These are phyloP conservation scores for Sporothrix variecibatus DNA, from an alignment of 2,329 filamentous ascomycete species.

Conservation along the genomic window DNA sequence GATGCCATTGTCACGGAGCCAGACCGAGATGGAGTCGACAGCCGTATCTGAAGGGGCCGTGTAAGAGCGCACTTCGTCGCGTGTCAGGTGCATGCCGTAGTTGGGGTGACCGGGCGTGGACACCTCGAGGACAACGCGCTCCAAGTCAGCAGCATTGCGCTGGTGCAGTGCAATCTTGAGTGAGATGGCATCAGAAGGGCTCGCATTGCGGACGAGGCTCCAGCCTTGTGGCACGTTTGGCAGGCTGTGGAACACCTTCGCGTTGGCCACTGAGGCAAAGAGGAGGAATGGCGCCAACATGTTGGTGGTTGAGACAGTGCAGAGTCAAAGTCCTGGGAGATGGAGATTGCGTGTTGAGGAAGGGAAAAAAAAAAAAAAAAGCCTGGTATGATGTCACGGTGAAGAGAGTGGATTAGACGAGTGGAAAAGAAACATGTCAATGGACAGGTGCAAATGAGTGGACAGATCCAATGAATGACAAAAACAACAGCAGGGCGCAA, in stretches of 20 bases:
- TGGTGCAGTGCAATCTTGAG: slow-evolving; percentile 54
- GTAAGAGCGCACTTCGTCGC: slow-evolving; percentile 58
- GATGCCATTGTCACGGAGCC: slow-evolving; percentile 57
- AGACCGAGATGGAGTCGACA: slow-evolving; percentile 52
- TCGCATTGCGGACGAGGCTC: slow-evolving; percentile 40
- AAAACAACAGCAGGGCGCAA: background rate
- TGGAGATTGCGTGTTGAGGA: too few relatives aligned
- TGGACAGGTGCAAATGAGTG: background rate
- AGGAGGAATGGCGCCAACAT: slow-evolving; percentile 35
- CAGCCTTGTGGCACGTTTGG: slow-evolving; percentile 43
- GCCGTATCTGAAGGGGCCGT: slow-evolving; percentile 54
- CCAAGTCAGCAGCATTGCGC: slow-evolving; percentile 53
- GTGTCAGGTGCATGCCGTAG: slow-evolving; percentile 64
- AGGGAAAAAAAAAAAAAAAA: background rate
- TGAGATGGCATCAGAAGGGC: slow-evolving; percentile 44
- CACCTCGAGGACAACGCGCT: slow-evolving; percentile 60
- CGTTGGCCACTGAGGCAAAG: slow-evolving; percentile 35
- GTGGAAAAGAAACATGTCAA: background rate
- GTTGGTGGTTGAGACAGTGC: background rate
- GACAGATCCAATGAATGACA: too few relatives aligned
- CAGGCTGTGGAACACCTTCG: slow-evolving; percentile 43
- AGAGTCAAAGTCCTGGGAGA: background rate
- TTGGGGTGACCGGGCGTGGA: slow-evolving; percentile 59
- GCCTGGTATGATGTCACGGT: background rate
- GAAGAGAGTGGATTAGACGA: background rate